Conservation (phyloP, 1,284 basidiomycete species). For the Moesziomyces sp. region DNA sequence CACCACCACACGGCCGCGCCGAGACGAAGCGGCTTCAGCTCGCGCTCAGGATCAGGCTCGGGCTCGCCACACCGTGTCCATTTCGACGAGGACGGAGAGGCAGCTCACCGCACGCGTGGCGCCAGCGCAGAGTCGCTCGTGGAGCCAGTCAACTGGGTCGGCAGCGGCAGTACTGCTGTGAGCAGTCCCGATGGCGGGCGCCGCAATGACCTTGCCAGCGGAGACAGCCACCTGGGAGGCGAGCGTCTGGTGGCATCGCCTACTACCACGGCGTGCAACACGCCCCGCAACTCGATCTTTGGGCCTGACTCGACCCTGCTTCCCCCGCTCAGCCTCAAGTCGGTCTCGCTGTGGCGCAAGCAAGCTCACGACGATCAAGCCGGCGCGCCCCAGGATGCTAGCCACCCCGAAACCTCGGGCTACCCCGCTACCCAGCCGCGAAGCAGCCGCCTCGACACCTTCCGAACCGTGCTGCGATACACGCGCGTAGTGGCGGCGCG, state of each 20-base stretch:
- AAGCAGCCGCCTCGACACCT: slow-evolving; percentile 14
- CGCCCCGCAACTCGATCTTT: slow-evolving; percentile 40
- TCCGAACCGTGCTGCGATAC: slow-evolving; percentile 27
- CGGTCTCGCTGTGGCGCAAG: slow-evolving; percentile 33
- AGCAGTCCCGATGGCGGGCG: slow-evolving; percentile 4
- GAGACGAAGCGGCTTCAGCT: slow-evolving; percentile 8
- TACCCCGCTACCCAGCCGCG: slow-evolving; percentile 6
- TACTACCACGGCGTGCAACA: slow-evolving; percentile 49
- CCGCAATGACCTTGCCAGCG: neutral
- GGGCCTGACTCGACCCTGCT: slow-evolving; percentile 13
- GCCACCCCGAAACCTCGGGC: neutral
- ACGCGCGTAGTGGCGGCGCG: slow-evolving; percentile 71
- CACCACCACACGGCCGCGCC: slow-evolving; percentile 5
- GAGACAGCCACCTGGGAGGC: neutral
- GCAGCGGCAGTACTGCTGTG: slow-evolving; percentile 36
- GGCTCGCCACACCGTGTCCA: slow-evolving; percentile 45
- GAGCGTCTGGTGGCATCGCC: slow-evolving; percentile 32
- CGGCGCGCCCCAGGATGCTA: neutral
- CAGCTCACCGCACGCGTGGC: neutral
- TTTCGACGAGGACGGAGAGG: slow-evolving; percentile 24
- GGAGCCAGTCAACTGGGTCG: slow-evolving; percentile 29
- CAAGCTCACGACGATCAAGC: slow-evolving; percentile 2
- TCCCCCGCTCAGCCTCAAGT: slow-evolving; percentile 17
- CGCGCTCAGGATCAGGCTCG: slow-evolving; percentile 11
- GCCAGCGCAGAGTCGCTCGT: slow-evolving; percentile 31